Percentiles rank a stretch among this genome's conserved stretches.
phyloP scores from a whole-genome alignment of 2,329 filamentous ascomycete genomes.

The Hymenoscyphus scutula region DNA sequence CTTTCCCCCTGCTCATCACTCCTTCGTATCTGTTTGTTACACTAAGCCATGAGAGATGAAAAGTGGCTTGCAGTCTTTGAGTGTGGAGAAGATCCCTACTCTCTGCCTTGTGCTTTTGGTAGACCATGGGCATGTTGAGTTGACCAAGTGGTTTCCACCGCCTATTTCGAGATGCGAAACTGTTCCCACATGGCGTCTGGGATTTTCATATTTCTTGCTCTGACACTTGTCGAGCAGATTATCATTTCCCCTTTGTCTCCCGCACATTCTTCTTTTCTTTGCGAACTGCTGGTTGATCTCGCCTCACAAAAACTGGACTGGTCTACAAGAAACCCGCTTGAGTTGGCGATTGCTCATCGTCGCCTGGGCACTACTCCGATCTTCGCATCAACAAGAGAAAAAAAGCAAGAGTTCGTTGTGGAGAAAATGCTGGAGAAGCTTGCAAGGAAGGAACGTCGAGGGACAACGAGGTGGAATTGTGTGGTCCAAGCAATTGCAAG shows the following conservation, averaged over 20 bases:
- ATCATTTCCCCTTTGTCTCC: background rate
- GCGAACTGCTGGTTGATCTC: background rate
- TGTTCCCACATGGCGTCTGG: background rate
- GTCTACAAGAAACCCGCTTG: background rate
- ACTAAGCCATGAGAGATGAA: slow-evolving; percentile 6
- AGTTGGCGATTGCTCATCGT: background rate
- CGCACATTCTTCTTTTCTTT: background rate
- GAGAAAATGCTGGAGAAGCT: background rate
- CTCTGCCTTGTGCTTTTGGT: background rate
- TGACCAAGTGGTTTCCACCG: background rate
- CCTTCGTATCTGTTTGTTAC: slow-evolving; percentile 2
- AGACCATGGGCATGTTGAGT: background rate
- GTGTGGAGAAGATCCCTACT: slow-evolving; percentile 6
- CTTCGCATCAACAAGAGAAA: background rate
- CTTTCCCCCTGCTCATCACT: background rate
- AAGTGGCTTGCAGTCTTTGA: slow-evolving; percentile 8
- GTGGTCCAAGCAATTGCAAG: no score
- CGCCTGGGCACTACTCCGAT: background rate
- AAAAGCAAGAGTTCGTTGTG: background rate
- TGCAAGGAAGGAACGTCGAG: background rate
- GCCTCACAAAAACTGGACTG: background rate
- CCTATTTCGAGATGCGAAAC: background rate
- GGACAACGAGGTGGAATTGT: background rate
- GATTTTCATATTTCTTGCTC: background rate
- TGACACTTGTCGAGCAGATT: background rate